Evolutionary conservation across 2,329 filamentous ascomycete species (phyloP), one percentile per base, ranked within the genome.

Genomic region (Aureobasidium sp.): DNA sequence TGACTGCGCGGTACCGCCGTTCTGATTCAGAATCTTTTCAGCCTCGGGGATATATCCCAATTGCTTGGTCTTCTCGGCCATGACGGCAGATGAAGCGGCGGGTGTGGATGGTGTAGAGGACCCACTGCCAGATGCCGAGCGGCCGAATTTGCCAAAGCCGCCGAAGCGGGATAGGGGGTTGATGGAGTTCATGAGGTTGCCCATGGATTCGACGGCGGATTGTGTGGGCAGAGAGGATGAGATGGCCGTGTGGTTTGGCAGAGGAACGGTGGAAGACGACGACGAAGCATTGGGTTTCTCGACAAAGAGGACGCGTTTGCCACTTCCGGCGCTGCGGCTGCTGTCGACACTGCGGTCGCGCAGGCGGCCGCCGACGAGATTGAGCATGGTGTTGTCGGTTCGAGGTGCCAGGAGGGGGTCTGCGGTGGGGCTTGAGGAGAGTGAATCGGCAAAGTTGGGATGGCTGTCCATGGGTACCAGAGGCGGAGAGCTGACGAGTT

Each of bases 261-360:
- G 60, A 41, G 20, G 61, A 61, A 45, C 7, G 17, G 25, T 5
- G 27, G 5, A 25, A 25, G 22, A 25, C 22, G 22, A 25, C 22
- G 22, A 34, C 9, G 9, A n/a, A 15, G 14, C 53, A 56, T 20
- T 27, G 11, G 55, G 22, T 22, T 49, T 56, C 14, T 66, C 60
- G 20, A 60, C 61, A 65, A 85, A 84, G 2, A 79, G 72, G 8
- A 83, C 81, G 63, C 82, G 85, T 67, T 82, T 87, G 34, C 79
- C 80, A 66, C 84, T 87, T 52, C 82, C 81, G 2, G 78, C 82
- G 67, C 87, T 91, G 59, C 82, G 79, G 15, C 79, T 77, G 68
- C 90, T 95, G 69, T 96, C 91, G 7, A 83, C 82, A 70, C 89
- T 95, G 66, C 85, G 84, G 63, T 96, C 91, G 44, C 91, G 84